A percentile compares a stretch with the other conserved stretches of the same genome.
phyloP scores from a whole-genome alignment of 495 filamentous ascomycete genomes.

The Cercophora samala region DNA sequence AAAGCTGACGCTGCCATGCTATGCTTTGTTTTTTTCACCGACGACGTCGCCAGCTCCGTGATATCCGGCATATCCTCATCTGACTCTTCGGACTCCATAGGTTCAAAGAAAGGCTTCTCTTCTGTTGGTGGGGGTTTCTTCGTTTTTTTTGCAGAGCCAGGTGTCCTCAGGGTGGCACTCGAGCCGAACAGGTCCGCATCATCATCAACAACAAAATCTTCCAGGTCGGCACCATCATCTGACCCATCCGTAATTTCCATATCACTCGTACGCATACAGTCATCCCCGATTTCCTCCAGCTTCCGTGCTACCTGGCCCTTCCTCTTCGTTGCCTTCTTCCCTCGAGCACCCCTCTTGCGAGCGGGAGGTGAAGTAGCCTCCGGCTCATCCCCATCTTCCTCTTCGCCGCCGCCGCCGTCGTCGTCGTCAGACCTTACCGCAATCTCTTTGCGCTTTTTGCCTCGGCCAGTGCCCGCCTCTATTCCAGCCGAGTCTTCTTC shows the following conservation, averaged over 20 bases:
- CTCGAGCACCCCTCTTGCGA: conserved; percentile 3
- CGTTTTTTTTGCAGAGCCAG: conserved; percentile 21
- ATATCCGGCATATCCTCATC: conserved; percentile 41
- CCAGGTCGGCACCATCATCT: conserved; percentile 45
- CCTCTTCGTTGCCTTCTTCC: conserved; percentile 17
- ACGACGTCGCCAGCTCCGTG: conserved; percentile 26
- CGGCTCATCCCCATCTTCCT: not conserved
- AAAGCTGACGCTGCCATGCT: not conserved
- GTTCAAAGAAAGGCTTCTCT: conserved; percentile 34
- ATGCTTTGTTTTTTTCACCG: conserved; percentile 13
- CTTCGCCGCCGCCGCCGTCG: not conserved
- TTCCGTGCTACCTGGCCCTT: conserved; percentile 24
- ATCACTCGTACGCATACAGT: conserved; percentile 48
- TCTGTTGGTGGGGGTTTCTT: conserved; percentile 1
- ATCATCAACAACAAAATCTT: conserved; percentile 45
- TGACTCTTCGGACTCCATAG: conserved; percentile 35
- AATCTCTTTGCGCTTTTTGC: conserved; percentile 17
- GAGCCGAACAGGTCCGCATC: conserved; percentile 35
- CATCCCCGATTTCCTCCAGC: conserved; percentile 46
- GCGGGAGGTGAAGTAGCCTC: conserved; percentile 12
- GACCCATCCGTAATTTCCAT: conserved; percentile 44
- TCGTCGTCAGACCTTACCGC: not conserved
- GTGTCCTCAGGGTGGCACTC: conserved; percentile 33
- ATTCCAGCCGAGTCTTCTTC: not conserved
- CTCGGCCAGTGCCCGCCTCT: not conserved